These are phyloP conservation scores for Pseudogymnoascus destructans DNA, from an alignment of 2,329 filamentous ascomycete genomes.

Conservation along the genomic window DNA sequence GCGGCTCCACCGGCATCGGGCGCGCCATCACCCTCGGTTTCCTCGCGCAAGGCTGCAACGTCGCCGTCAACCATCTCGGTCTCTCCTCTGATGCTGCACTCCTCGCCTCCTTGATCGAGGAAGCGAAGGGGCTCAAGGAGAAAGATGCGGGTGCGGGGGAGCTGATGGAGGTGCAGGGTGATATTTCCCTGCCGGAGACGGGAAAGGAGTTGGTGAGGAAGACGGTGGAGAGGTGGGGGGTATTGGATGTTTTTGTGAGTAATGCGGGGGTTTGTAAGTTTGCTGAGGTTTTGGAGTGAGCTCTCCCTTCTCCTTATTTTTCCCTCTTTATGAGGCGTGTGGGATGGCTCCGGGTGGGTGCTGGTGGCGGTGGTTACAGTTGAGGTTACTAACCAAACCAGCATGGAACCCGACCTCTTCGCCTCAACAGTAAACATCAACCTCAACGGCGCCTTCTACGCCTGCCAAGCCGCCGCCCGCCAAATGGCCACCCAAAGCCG, in stretches of 20 bases:
- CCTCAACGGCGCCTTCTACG: slow-evolving; percentile 78
- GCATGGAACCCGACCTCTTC: slow-evolving; percentile 57
- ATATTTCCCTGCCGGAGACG: slow-evolving; percentile 63
- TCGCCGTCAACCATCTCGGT: slow-evolving; percentile 70
- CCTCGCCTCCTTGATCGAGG: slow-evolving; percentile 39
- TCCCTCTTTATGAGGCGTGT: neutral
- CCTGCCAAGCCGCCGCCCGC: slow-evolving; percentile 69
- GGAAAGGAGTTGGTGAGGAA: slow-evolving; percentile 52
- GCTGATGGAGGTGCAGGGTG: slow-evolving; percentile 59
- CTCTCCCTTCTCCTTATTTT: slow-evolving; percentile 12
- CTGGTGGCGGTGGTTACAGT: too few species aligned
- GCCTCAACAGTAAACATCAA: slow-evolving; percentile 63
- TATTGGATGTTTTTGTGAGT: slow-evolving; percentile 67
- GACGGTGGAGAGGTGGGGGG: slow-evolving; percentile 48
- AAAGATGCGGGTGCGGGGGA: slow-evolving; percentile 32
- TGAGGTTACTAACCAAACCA: slow-evolving; percentile 23
- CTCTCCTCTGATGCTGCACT: slow-evolving; percentile 38
- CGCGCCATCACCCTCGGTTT: slow-evolving; percentile 73
- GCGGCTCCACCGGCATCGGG: slow-evolving; percentile 76
- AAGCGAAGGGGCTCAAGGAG: slow-evolving; percentile 36
- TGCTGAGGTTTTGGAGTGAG: slow-evolving; percentile 65
- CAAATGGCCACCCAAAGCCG: slow-evolving; percentile 59
- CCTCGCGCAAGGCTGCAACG: slow-evolving; percentile 61
- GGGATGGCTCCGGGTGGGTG: too few species aligned
- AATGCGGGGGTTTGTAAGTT: slow-evolving; percentile 87